Percentiles rank a stretch among this genome's conserved stretches.
Evolutionary conservation across 495 filamentous ascomycete species (phyloP).

Genomic region (Penicillium paxilli): DNA sequence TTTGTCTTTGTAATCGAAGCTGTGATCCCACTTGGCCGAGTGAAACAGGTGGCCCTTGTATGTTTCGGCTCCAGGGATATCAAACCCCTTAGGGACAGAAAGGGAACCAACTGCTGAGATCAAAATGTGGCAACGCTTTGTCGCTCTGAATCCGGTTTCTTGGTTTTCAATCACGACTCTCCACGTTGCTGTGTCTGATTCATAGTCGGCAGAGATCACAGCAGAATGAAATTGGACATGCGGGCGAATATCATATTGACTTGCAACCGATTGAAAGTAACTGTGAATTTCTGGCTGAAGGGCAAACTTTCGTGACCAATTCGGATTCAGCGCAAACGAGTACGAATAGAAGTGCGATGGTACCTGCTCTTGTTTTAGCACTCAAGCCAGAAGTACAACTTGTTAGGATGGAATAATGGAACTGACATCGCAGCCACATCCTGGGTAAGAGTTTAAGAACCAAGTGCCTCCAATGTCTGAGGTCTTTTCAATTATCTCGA

Average conservation of each 20-base stretch:
- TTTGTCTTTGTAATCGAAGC: slow-evolving; percentile 54
- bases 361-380: background rate
- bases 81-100: slow-evolving; percentile 40
- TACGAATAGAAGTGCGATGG: slow-evolving; percentile 48
- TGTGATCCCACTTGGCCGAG: slow-evolving; percentile 57
- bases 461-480: slow-evolving; percentile 24
- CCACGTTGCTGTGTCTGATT: slow-evolving; percentile 43
- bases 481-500: slow-evolving; percentile 21
- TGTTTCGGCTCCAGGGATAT: slow-evolving; percentile 44
- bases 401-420: background rate
- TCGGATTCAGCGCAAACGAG: slow-evolving; percentile 47
- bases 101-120: slow-evolving; percentile 49
- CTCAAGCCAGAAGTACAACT: background rate
- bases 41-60: slow-evolving; percentile 58
- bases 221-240: slow-evolving; percentile 42
- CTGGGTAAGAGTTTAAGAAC: slow-evolving; percentile 28
- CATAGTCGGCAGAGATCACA: slow-evolving; percentile 35
- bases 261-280: slow-evolving; percentile 45
- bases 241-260: slow-evolving; percentile 40
- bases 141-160: slow-evolving; percentile 20
- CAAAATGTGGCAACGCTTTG: slow-evolving; percentile 42
- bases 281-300: slow-evolving; percentile 41
- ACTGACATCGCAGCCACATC: slow-evolving; percentile 27
- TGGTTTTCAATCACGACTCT: slow-evolving; percentile 38
- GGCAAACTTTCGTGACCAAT: slow-evolving; percentile 44